phyloP scores from a whole-genome alignment of 306 rosid species.

The Cucumis sativus region DNA sequence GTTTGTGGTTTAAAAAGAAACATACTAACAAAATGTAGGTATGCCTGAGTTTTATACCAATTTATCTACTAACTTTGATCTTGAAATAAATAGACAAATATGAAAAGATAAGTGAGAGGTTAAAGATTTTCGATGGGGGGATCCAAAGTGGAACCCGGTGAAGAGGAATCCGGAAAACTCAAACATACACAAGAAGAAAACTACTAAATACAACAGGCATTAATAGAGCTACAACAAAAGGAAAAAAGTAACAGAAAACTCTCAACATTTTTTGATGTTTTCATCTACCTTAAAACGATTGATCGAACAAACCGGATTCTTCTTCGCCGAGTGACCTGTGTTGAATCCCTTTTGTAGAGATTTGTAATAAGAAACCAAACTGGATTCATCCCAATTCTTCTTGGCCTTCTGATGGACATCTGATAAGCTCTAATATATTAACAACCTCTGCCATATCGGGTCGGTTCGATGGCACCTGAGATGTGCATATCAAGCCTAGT shows the following conservation, averaged over 20 bases:
- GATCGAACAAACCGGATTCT: conserved; percentile 60
- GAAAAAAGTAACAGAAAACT: background rate
- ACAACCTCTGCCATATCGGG: conserved; percentile 99
- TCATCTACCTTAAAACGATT: background rate
- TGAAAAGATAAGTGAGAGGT: background rate
- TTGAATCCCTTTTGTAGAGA: conserved; percentile 25
- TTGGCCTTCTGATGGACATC: conserved; percentile 93
- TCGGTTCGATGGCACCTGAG: conserved; percentile 94
- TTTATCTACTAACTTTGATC: background rate
- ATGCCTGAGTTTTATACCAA: background rate
- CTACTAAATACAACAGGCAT: conserved; percentile 23
- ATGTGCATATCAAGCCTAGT: conserved; percentile 86
- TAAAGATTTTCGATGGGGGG: conserved; percentile 10
- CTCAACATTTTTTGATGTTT: conserved; percentile 8
- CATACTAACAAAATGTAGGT: background rate
- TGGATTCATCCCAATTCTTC: conserved; percentile 54
- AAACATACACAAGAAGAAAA: conserved; percentile 40
- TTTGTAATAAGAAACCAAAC: conserved; percentile 19
- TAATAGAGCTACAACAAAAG: conserved; percentile 14
- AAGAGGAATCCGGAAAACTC: conserved; percentile 79
- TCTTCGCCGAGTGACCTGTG: conserved; percentile 61
- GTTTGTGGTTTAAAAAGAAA: background rate
- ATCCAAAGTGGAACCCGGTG: conserved; percentile 66
- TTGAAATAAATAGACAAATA: background rate
- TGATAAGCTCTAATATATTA: conserved; percentile 85